Evolutionary conservation across 1,139 yeast species (phyloP).

Genomic region (Taphrina pruni): DNA sequence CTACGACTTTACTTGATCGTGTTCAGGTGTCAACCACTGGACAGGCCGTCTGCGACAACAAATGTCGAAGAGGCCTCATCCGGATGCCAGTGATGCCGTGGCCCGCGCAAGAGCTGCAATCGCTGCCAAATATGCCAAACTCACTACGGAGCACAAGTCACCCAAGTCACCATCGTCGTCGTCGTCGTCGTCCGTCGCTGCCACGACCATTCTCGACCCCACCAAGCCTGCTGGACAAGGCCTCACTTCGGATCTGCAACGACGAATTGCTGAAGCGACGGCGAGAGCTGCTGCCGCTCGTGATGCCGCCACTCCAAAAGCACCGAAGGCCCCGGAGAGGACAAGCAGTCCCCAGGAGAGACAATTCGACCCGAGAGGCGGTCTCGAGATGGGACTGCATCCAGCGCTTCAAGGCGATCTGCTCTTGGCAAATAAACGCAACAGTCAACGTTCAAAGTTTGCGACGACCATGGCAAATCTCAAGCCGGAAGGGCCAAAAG

Average conservation of each 20-base stretch:
- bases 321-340: neutral
- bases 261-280: constrained; percentile 43
- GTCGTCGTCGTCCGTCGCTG: neutral
- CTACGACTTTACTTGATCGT: neutral
- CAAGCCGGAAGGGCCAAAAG: constrained; percentile 39
- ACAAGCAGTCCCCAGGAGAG: constrained; percentile 16
- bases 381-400: constrained; percentile 47
- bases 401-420: constrained; percentile 46
- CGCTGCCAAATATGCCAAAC: constrained; percentile 35
- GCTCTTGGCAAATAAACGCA: constrained; percentile 19
- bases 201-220: neutral
- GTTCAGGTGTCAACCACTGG: too few relatives aligned
- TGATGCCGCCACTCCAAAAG: constrained; percentile 37
- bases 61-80: constrained; percentile 33
- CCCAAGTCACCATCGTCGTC: constrained; percentile 1
- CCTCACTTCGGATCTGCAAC: constrained; percentile 11
- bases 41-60: neutral
- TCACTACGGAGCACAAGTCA: constrained; percentile 28
- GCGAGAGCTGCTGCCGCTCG: constrained; percentile 42
- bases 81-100: constrained; percentile 29
- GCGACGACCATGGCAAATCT: constrained; percentile 36
- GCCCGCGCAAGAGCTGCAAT: constrained; percentile 35
- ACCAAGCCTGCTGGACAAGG: neutral
- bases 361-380: constrained; percentile 45
- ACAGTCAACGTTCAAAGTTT: constrained; percentile 39